phyloP scores from a whole-genome alignment of 108 stramenopile species.

The Pseudonitzschia multiseries region DNA sequence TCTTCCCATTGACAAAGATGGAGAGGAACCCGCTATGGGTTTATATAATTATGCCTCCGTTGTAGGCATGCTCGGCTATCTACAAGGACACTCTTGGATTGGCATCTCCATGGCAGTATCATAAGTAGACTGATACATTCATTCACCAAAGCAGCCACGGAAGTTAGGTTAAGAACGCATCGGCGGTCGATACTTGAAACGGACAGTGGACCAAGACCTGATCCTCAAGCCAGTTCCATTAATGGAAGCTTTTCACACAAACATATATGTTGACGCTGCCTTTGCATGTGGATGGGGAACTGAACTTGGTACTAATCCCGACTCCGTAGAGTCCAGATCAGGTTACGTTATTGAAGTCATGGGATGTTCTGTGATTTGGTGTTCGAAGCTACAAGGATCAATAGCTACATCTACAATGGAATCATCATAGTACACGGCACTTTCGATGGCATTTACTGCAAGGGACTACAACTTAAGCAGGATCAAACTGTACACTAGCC shows the following conservation, averaged over 20 bases:
- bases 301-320: constrained; percentile 31
- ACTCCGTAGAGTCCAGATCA: constrained; percentile 28
- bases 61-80: constrained; percentile 54
- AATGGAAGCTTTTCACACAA: not conserved
- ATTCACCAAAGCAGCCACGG: constrained; percentile 2
- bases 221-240: constrained; percentile 30
- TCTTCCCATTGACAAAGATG: not conserved
- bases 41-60: constrained; percentile 29
- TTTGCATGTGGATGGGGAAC: constrained; percentile 38
- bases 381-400: constrained; percentile 38
- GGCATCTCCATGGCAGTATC: constrained; percentile 43
- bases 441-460: constrained; percentile 19
- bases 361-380: constrained; percentile 46
- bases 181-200: constrained; percentile 21
- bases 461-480: too few relatives aligned
- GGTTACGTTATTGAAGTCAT: constrained; percentile 32
- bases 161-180: too few relatives aligned
- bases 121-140: constrained; percentile 31
- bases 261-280: constrained; percentile 42
- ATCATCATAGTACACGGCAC: constrained; percentile 37
- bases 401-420: constrained; percentile 44
- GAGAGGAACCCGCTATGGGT: not conserved
- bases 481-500: not conserved
- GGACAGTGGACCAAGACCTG: constrained; percentile 41
- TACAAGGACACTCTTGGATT: constrained; percentile 37